phyloP scores from a whole-genome alignment of 2,329 filamentous ascomycete genomes.

The Ascocoryne sarcoides region DNA sequence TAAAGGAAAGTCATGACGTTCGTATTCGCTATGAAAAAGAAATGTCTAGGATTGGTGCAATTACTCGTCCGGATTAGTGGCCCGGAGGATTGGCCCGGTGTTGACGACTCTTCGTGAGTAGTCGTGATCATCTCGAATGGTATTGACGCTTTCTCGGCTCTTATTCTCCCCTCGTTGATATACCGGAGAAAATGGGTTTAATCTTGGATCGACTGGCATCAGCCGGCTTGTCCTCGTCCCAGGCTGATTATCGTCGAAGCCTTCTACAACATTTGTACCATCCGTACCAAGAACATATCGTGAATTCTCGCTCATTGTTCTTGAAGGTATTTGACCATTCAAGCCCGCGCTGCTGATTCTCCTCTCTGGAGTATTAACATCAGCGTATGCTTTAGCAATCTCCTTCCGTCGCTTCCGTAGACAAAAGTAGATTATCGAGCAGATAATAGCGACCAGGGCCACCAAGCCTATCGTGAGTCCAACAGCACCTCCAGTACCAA shows the following conservation, averaged over 20 bases:
- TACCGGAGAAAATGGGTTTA: conserved; percentile 51
- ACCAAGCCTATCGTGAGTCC: conserved; percentile 46
- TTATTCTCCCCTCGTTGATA: conserved; percentile 42
- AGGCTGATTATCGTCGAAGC: conserved; percentile 21
- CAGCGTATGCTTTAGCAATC: conserved; percentile 29
- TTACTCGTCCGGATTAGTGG: conserved; percentile 47
- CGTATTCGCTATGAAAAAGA: background rate
- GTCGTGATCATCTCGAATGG: conserved; percentile 55
- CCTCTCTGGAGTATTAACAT: conserved; percentile 11
- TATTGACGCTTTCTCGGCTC: conserved; percentile 55
- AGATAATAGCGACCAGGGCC: conserved; percentile 33
- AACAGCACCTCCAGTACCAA: conserved; percentile 40
- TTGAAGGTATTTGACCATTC: conserved; percentile 19
- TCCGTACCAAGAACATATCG: conserved; percentile 28
- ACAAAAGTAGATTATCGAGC: conserved; percentile 33
- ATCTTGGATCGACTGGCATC: conserved; percentile 52
- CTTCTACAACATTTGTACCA: conserved; percentile 26
- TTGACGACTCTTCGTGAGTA: conserved; percentile 47
- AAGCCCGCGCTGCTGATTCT: conserved; percentile 19
- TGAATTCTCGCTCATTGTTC: conserved; percentile 30
- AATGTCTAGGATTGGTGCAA: background rate
- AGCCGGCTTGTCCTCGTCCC: conserved; percentile 41
- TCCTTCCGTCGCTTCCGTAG: conserved; percentile 36
- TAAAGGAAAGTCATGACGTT: background rate
- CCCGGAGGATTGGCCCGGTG: conserved; percentile 44